These are phyloP conservation scores for Amanita rubescens DNA, from an alignment of 768 basidiomycete species.

Conservation along the genomic window DNA sequence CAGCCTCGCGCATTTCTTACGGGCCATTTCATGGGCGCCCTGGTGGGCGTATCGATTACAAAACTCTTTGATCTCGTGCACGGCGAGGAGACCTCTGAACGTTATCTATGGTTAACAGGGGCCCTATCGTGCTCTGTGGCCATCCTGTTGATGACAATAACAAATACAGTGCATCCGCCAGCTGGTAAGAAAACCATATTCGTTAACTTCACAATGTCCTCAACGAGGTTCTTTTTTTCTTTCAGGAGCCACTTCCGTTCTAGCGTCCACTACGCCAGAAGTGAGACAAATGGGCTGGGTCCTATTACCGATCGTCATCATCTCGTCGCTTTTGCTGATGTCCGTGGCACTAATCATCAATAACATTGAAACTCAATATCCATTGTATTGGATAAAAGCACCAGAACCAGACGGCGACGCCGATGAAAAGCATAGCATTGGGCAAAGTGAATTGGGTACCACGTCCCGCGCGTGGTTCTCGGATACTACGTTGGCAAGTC, in stretches of 20 bases:
- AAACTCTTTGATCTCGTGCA: slow-evolving; percentile 43
- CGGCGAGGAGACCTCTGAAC: slow-evolving; percentile 28
- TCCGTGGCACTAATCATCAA: slow-evolving; percentile 39
- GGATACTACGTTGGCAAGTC: not conserved
- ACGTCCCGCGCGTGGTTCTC: not conserved
- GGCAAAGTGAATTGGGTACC: not conserved
- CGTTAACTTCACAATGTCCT: not conserved
- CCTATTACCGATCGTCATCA: slow-evolving; percentile 43
- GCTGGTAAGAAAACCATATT: slow-evolving; percentile 27
- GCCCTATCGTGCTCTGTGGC: slow-evolving; percentile 35
- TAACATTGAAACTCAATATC: slow-evolving; percentile 45
- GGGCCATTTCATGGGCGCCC: slow-evolving; percentile 44
- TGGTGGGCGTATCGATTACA: slow-evolving; percentile 43
- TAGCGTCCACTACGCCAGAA: slow-evolving; percentile 36
- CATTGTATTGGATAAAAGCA: slow-evolving; percentile 36
- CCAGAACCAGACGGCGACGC: slow-evolving; percentile 4
- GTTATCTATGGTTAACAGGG: slow-evolving; percentile 43
- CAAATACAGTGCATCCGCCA: slow-evolving; percentile 45
- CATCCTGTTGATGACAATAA: slow-evolving; percentile 45
- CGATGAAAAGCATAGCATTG: not conserved
- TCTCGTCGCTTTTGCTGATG: slow-evolving; percentile 38
- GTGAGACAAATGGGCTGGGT: slow-evolving; percentile 43
- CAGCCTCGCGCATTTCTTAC: slow-evolving; percentile 45
- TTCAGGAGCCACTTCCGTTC: slow-evolving; percentile 45
- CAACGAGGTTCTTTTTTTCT: not conserved